Evolutionary conservation across 768 basidiomycete genomes (phyloP).

Genomic region (Leccinum sublutescens): DNA sequence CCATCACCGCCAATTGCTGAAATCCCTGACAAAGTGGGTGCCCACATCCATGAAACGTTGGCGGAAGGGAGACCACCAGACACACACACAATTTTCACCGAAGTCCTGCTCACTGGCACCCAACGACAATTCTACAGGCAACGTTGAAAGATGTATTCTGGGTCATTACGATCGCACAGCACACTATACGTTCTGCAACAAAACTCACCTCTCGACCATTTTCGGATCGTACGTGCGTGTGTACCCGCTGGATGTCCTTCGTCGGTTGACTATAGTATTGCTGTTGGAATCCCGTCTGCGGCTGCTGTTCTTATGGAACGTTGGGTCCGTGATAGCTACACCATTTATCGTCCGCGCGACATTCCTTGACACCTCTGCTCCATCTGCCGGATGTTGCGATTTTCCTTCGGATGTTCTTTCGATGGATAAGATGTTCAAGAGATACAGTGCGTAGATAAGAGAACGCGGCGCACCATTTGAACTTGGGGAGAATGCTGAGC

Average conservation of each 20-base stretch:
- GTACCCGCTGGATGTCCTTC: conserved; percentile 60
- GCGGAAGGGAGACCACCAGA: too few species aligned
- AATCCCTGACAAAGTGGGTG: too few species aligned
- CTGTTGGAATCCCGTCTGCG: conserved; percentile 44
- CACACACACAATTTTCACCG: too few species aligned
- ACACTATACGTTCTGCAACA: too few species aligned
- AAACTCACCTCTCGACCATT: conserved; percentile 56
- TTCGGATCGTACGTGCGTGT: conserved; percentile 51
- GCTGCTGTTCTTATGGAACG: conserved; percentile 34
- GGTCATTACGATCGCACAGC: too few species aligned
- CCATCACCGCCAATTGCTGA: too few species aligned
- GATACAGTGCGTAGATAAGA: background rate
- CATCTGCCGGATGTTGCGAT: conserved; percentile 13
- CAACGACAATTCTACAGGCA: conserved; percentile 45
- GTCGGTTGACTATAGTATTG: conserved; percentile 44
- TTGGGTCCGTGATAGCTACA: conserved; percentile 33
- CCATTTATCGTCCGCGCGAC: conserved; percentile 35
- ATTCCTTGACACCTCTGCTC: conserved; percentile 30
- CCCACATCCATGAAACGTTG: too few species aligned
- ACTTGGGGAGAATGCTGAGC: conserved; percentile 67
- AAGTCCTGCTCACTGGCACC: too few species aligned
- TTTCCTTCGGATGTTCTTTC: conserved; percentile 27
- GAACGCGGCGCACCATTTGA: conserved; percentile 58
- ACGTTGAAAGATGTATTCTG: too few species aligned
- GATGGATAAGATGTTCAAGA: background rate